phyloP scores from a whole-genome alignment of 1,139 yeast genomes.

The Yamadazyma membranifaciens region DNA sequence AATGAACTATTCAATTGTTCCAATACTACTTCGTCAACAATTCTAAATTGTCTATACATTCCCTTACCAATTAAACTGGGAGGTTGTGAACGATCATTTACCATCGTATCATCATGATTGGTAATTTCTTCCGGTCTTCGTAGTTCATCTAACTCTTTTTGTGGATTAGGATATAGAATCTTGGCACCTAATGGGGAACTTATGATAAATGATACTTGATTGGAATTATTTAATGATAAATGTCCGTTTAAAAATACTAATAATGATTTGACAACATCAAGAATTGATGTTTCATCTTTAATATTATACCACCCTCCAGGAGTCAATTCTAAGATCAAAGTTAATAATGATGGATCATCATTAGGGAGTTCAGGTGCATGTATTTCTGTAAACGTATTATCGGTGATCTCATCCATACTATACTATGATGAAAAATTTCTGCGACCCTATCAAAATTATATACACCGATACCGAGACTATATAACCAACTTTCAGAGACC shows the following conservation, averaged over 20 bases:
- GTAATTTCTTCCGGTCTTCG: slow-evolving; percentile 6
- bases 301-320: slow-evolving; percentile 74
- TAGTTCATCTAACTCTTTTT: slow-evolving; percentile 15
- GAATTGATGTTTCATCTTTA: slow-evolving; percentile 42
- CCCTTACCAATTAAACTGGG: slow-evolving; percentile 27
- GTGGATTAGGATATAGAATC: slow-evolving; percentile 65
- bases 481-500: no score
- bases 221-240: slow-evolving; percentile 78
- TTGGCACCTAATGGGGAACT: slow-evolving; percentile 71
- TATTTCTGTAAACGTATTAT: slow-evolving; percentile 56
- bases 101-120: background rate
- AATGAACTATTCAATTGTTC: slow-evolving; percentile 55
- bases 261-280: slow-evolving; percentile 58
- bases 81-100: slow-evolving; percentile 8
- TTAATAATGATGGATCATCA: slow-evolving; percentile 80
- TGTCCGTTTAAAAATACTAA: slow-evolving; percentile 82
- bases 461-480: no score
- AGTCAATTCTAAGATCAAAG: slow-evolving; percentile 75
- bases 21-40: slow-evolving; percentile 77
- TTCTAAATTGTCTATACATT: slow-evolving; percentile 85
- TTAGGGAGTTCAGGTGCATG: slow-evolving; percentile 28
- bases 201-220: slow-evolving; percentile 80
- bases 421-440: no score
- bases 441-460: no score
- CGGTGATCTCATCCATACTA: slow-evolving; percentile 73